phyloP scores from a whole-genome alignment of 768 basidiomycete species.

The Suillus spraguei region DNA sequence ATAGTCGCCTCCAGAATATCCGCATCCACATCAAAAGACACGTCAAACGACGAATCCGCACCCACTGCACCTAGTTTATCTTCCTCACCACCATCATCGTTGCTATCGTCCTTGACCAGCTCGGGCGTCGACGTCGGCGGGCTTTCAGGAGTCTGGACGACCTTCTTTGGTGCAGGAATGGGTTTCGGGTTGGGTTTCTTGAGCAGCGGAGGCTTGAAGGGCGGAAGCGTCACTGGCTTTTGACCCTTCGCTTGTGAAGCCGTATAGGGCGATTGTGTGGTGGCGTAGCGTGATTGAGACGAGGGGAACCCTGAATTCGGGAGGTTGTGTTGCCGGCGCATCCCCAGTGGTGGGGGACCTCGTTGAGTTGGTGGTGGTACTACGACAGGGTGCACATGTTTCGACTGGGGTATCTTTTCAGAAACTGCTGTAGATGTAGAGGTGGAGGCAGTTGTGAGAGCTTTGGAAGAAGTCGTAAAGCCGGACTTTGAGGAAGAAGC shows the following conservation, averaged over 20 bases:
- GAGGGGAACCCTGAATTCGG: not conserved
- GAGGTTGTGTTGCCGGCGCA: conserved; percentile 24
- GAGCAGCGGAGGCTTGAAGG: conserved; percentile 33
- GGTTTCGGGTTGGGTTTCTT: not conserved
- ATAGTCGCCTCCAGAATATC: conserved; percentile 34
- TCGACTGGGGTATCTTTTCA: not conserved
- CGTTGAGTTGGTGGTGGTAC: not conserved
- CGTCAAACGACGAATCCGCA: conserved; percentile 34
- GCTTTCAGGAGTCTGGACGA: not conserved
- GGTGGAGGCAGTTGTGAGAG: not conserved
- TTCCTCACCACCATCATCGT: not conserved
- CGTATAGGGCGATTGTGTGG: not conserved
- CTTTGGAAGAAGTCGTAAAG: not conserved
- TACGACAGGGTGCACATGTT: not conserved
- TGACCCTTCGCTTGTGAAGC: conserved; percentile 20
- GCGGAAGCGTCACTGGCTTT: conserved; percentile 21
- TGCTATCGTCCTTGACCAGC: not conserved
- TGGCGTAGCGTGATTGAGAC: conserved; percentile 24
- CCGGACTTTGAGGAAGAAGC: not conserved
- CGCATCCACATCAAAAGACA: conserved; percentile 32
- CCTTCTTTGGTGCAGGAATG: conserved; percentile 2
- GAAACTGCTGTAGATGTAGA: not conserved
- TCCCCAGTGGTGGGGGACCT: conserved; percentile 30
- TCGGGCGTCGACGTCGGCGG: conserved; percentile 1
- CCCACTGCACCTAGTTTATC: conserved; percentile 4